Percentiles rank a stretch among this genome's conserved stretches.
These are phyloP conservation scores for Cladosporium sphaerospermum DNA, from an alignment of 2,329 filamentous ascomycete species.

Conservation along the genomic window DNA sequence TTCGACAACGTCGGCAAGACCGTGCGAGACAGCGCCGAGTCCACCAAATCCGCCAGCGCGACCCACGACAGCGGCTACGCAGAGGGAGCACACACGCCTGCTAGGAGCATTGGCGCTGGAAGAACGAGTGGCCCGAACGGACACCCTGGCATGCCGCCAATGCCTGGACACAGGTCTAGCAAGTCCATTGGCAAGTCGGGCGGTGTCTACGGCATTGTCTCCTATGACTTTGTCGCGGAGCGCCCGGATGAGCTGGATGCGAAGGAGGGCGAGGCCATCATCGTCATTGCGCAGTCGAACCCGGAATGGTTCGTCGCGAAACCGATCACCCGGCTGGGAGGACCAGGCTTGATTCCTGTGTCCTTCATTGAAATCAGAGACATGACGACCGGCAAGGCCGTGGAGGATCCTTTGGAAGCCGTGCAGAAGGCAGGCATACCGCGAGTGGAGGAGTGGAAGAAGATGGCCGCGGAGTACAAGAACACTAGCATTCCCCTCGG, in stretches of 20 bases:
- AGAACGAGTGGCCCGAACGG: constrained; percentile 27
- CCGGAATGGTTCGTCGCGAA: constrained; percentile 99
- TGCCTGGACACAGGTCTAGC: constrained; percentile 26
- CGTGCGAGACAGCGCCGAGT: constrained; percentile 71
- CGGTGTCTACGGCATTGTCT: constrained; percentile 89
- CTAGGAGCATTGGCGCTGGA: constrained; percentile 25
- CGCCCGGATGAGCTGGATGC: constrained; percentile 93
- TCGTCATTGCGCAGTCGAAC: constrained; percentile 97
- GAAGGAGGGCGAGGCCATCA: constrained; percentile 91
- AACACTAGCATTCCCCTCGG: constrained; percentile 96
- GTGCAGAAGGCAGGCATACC: constrained; percentile 86
- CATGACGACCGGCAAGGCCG: constrained; percentile 79
- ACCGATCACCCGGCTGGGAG: constrained; percentile 94
- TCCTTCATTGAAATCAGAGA: constrained; percentile 95
- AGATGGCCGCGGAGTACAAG: constrained; percentile 98
- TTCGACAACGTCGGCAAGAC: constrained; percentile 91
- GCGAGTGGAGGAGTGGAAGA: constrained; percentile 97
- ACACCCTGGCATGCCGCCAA: constrained; percentile 17
- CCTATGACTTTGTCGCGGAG: constrained; percentile 95
- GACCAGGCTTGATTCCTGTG: constrained; percentile 89
- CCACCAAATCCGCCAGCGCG: constrained; percentile 39
- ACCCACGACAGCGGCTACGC: constrained; percentile 91
- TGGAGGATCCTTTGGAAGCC: constrained; percentile 75
- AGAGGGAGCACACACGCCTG: constrained; percentile 40
- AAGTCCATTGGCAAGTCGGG: constrained; percentile 52